phyloP scores from a whole-genome alignment of 371 early-diverging fungal species.

The Apophysomyces ossiformis region DNA sequence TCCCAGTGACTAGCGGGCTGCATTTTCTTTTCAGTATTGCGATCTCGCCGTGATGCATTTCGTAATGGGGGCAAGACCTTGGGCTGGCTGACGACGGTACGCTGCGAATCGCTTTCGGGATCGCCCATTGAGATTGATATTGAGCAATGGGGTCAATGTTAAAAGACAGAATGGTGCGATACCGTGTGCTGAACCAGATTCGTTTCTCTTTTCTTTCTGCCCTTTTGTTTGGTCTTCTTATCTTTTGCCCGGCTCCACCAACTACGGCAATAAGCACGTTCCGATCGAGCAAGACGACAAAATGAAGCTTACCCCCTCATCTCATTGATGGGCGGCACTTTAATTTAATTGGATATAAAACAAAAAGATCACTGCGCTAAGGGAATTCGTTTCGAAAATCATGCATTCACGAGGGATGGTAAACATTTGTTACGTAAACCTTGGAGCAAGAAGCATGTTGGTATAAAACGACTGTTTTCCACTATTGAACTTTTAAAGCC shows the following conservation, averaged over 20 bases:
- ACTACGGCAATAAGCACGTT: slow-evolving; percentile 3
- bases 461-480: no score
- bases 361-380: no score
- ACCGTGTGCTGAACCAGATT: background rate
- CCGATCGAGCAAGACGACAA: background rate
- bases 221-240: no score
- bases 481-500: no score
- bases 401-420: no score
- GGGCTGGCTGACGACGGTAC: slow-evolving; percentile 8
- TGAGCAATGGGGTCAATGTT: background rate
- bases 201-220: background rate
- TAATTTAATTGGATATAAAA: background rate
- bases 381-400: no score
- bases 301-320: background rate
- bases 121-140: background rate
- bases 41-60: slow-evolving; percentile 7
- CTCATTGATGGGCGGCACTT: background rate
- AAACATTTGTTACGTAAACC: no score
- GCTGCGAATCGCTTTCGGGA: background rate
- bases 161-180: background rate
- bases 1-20: slow-evolving; percentile 6
- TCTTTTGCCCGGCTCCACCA: background rate
- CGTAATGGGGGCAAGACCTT: slow-evolving; percentile 11
- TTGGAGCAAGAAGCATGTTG: no score
- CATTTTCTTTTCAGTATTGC: slow-evolving; percentile 3